phyloP scores from a whole-genome alignment of 2,329 filamentous ascomycete species.

The Dendrostoma leiphaemia region DNA sequence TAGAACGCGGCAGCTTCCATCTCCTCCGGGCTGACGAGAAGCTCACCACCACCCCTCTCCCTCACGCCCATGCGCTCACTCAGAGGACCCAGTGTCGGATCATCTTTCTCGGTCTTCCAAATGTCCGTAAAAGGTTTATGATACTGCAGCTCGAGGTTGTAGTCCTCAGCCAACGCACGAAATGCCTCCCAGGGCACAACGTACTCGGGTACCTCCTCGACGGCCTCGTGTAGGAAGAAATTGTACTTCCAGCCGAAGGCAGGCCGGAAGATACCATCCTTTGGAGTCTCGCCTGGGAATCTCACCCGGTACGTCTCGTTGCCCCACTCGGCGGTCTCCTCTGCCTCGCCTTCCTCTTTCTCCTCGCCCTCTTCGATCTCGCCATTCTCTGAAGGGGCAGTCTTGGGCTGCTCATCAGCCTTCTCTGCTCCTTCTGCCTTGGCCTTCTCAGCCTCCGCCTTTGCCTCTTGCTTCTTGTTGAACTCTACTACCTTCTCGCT shows the following conservation, averaged over 20 bases:
- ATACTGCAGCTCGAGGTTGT: constrained; percentile 93
- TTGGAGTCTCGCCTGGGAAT: constrained; percentile 79
- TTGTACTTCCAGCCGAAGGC: constrained; percentile 98
- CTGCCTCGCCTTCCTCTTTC: constrained; percentile 58
- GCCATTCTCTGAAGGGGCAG: constrained; percentile 35
- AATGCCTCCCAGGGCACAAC: constrained; percentile 98
- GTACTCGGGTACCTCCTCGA: constrained; percentile 94
- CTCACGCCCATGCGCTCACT: constrained; percentile 96
- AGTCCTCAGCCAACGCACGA: constrained; percentile 91
- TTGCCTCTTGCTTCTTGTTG: constrained; percentile 56
- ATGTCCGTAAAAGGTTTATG: constrained; percentile 88
- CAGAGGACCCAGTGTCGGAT: constrained; percentile 74
- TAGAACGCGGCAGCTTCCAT: constrained; percentile 93
- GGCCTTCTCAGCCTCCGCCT: constrained; percentile 33
- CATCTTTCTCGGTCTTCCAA: constrained; percentile 88
- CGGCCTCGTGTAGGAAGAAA: constrained; percentile 93
- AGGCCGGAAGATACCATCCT: constrained; percentile 87
- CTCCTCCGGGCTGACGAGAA: constrained; percentile 80
- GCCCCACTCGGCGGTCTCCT: constrained; percentile 77
- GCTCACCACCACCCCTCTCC: constrained; percentile 61
- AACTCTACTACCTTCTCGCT: constrained; percentile 74
- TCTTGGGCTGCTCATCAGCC: constrained; percentile 25
- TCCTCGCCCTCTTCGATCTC: constrained; percentile 46
- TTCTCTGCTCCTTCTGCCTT: constrained; percentile 29
- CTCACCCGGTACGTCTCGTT: constrained; percentile 90